These are phyloP conservation scores for Purpureocillium takamizusanense DNA, from an alignment of 2,329 filamentous ascomycete genomes.

Conservation along the genomic window DNA sequence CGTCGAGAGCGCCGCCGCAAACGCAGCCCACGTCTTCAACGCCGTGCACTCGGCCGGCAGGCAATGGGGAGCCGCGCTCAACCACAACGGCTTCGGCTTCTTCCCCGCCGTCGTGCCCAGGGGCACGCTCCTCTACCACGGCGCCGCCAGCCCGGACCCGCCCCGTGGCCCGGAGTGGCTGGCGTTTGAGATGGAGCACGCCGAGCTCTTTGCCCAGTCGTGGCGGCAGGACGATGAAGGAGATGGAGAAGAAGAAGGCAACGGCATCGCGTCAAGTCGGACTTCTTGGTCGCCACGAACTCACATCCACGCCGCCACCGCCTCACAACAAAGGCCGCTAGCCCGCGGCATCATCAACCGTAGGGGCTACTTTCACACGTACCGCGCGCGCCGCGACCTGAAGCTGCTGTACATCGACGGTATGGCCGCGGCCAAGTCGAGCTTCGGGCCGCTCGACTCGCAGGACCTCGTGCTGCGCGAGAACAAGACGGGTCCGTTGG, in stretches of 20 bases:
- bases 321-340: too few relatives aligned
- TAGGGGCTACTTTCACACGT: slow-evolving; percentile 58
- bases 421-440: slow-evolving; percentile 56
- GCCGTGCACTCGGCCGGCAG: slow-evolving; percentile 62
- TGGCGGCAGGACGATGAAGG: not conserved
- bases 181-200: slow-evolving; percentile 70
- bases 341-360: not conserved
- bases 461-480: slow-evolving; percentile 54
- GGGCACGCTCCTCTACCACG: slow-evolving; percentile 61
- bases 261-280: slow-evolving; percentile 2
- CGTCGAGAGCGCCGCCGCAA: slow-evolving; percentile 29
- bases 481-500: slow-evolving; percentile 10
- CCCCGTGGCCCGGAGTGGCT: slow-evolving; percentile 58
- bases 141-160: slow-evolving; percentile 33
- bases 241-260: not conserved
- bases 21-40: slow-evolving; percentile 63
- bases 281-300: too few relatives aligned
- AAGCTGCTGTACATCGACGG: slow-evolving; percentile 62
- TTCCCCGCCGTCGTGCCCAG: slow-evolving; percentile 57
- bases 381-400: slow-evolving; percentile 47
- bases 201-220: slow-evolving; percentile 48
- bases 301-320: too few relatives aligned
- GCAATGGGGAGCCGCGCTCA: slow-evolving; percentile 63
- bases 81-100: slow-evolving; percentile 69
- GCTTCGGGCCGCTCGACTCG: slow-evolving; percentile 57